phyloP scores from a whole-genome alignment of 2,329 filamentous ascomycete species.

The Atkinsonella texensis region DNA sequence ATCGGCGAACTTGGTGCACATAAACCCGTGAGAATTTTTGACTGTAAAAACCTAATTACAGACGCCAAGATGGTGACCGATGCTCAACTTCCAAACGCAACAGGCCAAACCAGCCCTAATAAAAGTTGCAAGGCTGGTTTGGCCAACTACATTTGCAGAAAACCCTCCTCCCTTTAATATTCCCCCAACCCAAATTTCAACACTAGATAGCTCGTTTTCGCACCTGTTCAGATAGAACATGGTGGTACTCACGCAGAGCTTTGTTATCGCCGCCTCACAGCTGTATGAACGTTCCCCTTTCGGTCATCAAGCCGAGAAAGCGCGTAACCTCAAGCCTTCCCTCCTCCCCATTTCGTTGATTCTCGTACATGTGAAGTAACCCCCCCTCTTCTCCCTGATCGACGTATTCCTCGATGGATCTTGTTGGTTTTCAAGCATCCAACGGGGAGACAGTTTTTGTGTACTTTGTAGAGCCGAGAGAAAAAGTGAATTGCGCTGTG shows the following conservation, averaged over 20 bases:
- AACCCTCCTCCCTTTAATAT: background rate
- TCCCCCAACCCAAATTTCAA: slow-evolving; percentile 24
- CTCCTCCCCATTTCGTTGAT: background rate
- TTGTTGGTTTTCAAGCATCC: slow-evolving; percentile 7
- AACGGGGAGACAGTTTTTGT: background rate
- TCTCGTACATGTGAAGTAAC: background rate
- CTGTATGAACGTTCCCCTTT: background rate
- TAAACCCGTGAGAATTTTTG: slow-evolving; percentile 38
- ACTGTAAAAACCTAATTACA: slow-evolving; percentile 55
- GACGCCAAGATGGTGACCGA: slow-evolving; percentile 54
- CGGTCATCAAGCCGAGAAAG: background rate
- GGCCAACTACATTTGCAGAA: slow-evolving; percentile 3
- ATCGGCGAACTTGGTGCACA: slow-evolving; percentile 15
- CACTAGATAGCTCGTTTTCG: slow-evolving; percentile 18
- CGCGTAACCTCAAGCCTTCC: background rate
- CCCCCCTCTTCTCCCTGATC: slow-evolving; percentile 4
- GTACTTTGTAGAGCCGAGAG: background rate
- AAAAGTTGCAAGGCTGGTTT: slow-evolving; percentile 23
- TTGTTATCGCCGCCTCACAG: slow-evolving; percentile 4
- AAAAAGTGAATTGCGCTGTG: background rate
- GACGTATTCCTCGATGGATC: slow-evolving; percentile 1
- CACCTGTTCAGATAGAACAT: background rate
- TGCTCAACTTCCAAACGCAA: slow-evolving; percentile 55
- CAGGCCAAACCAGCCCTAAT: slow-evolving; percentile 45
- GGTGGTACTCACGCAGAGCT: slow-evolving; percentile 4